Conservation (phyloP, 2,329 filamentous ascomycete species). For the Blastomyces emzantsi region DNA sequence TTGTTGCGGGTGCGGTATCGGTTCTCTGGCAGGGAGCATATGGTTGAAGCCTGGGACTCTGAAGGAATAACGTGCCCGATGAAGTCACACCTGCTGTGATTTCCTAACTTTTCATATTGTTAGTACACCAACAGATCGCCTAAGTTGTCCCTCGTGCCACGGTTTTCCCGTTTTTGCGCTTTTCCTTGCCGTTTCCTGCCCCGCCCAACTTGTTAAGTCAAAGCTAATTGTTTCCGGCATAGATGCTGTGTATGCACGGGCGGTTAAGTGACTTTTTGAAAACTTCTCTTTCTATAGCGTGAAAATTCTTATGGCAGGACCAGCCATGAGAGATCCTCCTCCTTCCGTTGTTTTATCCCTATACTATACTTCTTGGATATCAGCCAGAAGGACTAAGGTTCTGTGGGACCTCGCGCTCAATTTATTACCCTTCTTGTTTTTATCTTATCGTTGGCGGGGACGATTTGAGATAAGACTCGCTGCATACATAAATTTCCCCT, state of each 20-base stretch:
- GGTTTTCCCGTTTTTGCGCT: background rate
- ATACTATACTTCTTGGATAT: background rate
- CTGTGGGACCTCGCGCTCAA: background rate
- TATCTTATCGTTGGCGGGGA: background rate
- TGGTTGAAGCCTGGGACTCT: slow-evolving; percentile 30
- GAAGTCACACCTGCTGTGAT: slow-evolving; percentile 28
- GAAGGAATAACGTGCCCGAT: slow-evolving; percentile 33
- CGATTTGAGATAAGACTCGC: background rate
- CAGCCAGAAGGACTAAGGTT: background rate
- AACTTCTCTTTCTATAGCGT: background rate
- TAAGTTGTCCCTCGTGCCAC: background rate
- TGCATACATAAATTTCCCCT: background rate
- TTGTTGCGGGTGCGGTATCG: slow-evolving; percentile 34
- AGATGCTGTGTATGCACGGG: background rate
- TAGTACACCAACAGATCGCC: background rate
- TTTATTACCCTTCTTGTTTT: background rate
- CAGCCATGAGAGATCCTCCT: background rate
- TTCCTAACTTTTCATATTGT: background rate
- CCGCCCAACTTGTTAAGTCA: background rate
- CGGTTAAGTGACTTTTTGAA: background rate
- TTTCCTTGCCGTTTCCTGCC: background rate
- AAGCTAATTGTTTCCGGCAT: background rate
- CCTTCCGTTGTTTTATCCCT: background rate
- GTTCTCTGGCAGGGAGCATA: slow-evolving; percentile 33
- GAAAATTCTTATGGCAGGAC: slow-evolving; percentile 1